A percentile compares a stretch with the other conserved stretches of the same genome.
Conservation (phyloP, 1,139 yeast genomes). For the Debaryomyces nepalensis region DNA sequence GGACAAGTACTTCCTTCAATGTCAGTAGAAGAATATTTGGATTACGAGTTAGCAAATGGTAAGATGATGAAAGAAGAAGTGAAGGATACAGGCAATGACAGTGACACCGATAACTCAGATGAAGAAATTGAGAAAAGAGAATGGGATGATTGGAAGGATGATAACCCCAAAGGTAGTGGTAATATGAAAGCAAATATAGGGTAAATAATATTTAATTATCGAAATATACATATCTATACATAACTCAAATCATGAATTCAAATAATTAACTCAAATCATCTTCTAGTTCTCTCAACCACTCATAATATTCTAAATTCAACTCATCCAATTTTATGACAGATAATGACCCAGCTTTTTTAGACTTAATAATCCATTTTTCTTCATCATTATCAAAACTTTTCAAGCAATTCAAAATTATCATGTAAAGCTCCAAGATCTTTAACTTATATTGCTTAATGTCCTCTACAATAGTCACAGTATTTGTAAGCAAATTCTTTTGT, state of each 20-base stretch:
- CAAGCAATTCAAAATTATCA: constrained; percentile 54
- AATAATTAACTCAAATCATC: constrained; percentile 22
- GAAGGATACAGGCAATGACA: constrained; percentile 28
- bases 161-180: constrained; percentile 85
- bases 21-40: constrained; percentile 91
- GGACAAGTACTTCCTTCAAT: constrained; percentile 94
- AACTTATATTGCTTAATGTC: constrained; percentile 41
- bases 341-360: constrained; percentile 23
- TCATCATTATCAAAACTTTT: constrained; percentile 49
- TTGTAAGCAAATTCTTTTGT: constrained; percentile 20
- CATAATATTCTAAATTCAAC: constrained; percentile 36
- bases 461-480: constrained; percentile 20
- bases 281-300: constrained; percentile 42
- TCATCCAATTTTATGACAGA: constrained; percentile 36
- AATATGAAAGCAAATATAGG: constrained; percentile 83
- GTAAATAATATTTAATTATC: constrained; percentile 26
- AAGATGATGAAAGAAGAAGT: constrained; percentile 66
- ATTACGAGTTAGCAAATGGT: constrained; percentile 83
- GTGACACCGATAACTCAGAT: constrained; percentile 47
- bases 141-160: constrained; percentile 95
- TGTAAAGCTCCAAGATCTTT: constrained; percentile 47
- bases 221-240: constrained; percentile 10
- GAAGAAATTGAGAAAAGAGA: constrained; percentile 63
- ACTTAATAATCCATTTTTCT: constrained; percentile 59
- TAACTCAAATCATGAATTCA: no score